phyloP scores from a whole-genome alignment of 495 filamentous ascomycete genomes.

The Neurospora sp. region DNA sequence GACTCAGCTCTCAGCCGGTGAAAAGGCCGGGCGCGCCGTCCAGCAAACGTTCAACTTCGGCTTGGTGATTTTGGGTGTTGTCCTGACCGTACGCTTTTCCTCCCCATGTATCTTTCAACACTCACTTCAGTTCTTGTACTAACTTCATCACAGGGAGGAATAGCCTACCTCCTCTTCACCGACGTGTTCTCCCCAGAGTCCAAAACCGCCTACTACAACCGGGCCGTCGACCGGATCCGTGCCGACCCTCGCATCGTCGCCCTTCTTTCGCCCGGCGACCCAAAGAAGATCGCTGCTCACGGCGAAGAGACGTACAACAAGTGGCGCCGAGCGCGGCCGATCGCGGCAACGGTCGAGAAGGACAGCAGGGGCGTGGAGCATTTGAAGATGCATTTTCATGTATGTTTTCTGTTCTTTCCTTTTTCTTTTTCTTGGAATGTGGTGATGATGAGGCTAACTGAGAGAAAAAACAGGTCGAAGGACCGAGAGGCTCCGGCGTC shows the following conservation, averaged over 20 bases:
- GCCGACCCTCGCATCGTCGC: conserved; percentile 56
- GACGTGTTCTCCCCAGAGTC: conserved; percentile 84
- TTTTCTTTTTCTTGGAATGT: not conserved
- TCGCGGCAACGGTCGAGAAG: conserved; percentile 60
- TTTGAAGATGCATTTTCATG: conserved; percentile 80
- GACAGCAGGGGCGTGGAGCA: conserved; percentile 73
- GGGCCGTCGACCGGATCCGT: conserved; percentile 69
- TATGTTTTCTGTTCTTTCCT: conserved; percentile 26
- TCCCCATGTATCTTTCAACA: not conserved
- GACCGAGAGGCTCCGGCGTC: conserved; percentile 61
- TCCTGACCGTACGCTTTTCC: conserved; percentile 52
- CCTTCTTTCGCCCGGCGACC: conserved; percentile 54
- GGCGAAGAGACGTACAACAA: conserved; percentile 74
- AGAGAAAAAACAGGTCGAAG: conserved; percentile 54
- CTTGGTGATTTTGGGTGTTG: conserved; percentile 62
- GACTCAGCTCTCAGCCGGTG: conserved; percentile 57
- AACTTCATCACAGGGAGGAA: conserved; percentile 45
- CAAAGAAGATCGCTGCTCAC: conserved; percentile 66
- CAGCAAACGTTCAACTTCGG: conserved; percentile 85
- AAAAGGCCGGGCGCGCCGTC: conserved; percentile 78
- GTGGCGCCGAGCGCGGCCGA: conserved; percentile 76
- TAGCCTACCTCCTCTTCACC: conserved; percentile 66
- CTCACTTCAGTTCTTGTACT: not conserved
- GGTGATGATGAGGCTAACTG: conserved; percentile 8
- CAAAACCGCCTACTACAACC: conserved; percentile 80